A percentile compares a stretch with the other conserved stretches of the same genome.
Evolutionary conservation across 1,139 yeast species (phyloP).

Genomic region (Geotrichum fermentans): DNA sequence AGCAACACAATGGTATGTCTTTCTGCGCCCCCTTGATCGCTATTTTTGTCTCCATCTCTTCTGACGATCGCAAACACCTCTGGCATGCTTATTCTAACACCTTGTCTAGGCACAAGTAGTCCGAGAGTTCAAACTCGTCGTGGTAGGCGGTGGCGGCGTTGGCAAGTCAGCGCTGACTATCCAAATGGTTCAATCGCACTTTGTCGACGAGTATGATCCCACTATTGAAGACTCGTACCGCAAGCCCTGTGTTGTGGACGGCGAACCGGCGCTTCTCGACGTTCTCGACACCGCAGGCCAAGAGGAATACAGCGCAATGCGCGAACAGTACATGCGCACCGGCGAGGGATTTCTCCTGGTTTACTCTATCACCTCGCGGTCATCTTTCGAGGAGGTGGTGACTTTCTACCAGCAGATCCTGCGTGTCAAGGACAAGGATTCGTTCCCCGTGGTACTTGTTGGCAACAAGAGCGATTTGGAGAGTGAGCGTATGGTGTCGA

Average conservation of each 20-base stretch:
- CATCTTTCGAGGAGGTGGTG: slow-evolving; percentile 72
- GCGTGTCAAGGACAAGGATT: slow-evolving; percentile 61
- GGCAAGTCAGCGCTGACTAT: slow-evolving; percentile 93
- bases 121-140: slow-evolving; percentile 68
- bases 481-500: slow-evolving; percentile 59
- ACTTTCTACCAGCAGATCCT: slow-evolving; percentile 78
- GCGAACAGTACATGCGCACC: slow-evolving; percentile 77
- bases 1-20: background rate
- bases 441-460: slow-evolving; percentile 39
- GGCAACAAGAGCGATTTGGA: slow-evolving; percentile 61
- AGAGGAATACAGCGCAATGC: slow-evolving; percentile 86
- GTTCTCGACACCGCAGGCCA: slow-evolving; percentile 90
- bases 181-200: slow-evolving; percentile 42
- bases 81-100: too few species aligned
- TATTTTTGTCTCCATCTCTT: background rate
- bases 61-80: background rate
- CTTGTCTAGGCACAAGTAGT: slow-evolving; percentile 7
- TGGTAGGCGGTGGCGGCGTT: slow-evolving; percentile 96
- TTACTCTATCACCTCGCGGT: slow-evolving; percentile 74
- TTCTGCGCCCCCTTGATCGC: background rate
- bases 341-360: slow-evolving; percentile 48
- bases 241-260: slow-evolving; percentile 56
- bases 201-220: slow-evolving; percentile 78
- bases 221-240: slow-evolving; percentile 90
- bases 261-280: slow-evolving; percentile 76